Base-by-base conservation (phyloP, 2,329 filamentous ascomycete species). In the Aspergillus brunneoviolaceus region DNA sequence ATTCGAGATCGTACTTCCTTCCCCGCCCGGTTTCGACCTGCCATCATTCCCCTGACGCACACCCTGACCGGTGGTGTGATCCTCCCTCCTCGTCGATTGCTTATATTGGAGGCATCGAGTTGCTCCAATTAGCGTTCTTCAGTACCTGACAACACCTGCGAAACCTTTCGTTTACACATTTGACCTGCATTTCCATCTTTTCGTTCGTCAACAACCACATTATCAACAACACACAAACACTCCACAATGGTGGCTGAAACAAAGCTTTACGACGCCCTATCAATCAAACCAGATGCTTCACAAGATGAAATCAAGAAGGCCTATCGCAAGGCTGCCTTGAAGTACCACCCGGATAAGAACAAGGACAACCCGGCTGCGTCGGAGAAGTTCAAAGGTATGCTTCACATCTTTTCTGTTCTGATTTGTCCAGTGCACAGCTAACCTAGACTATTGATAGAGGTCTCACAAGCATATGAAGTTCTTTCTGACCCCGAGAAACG, bases 251-350 rank as follows among this genome's bases (percentile, higher is more conserved):
- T 96, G 69, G 90, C 91, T 71, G 94, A 98, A 82, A 95, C 90
- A 56, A 96, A 96, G 79, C 88, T 98, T 65, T 99, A 99, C 83
- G 92, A 98, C 77, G 84, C 87, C 65, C 84, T 99, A 70, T 82
- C 84, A 74, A 82, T 97, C 78, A 89, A 91, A 76, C 86, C 94
- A 42, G 85, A 87, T 62, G 92, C 93, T 25, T 84, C 87, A 25
- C 91, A 96, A 78, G 94, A 97, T 73, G 94, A 98, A 66, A 96
- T 99, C 76, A 98, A 97, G 77, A 99, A 98, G 76, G 95, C 88
- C 60, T 75, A 92, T 57, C 73, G 90, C 64, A 96, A 96, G 83
- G 85, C 88, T 58, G 94, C 94, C 57, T 79, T 98, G 74, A 96
- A 93, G 80, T 93, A 87, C 79, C 95, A 99, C 74, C 95, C 95